Conservation (phyloP, 345 rosid species). For the Euclidium syriacum region DNA sequence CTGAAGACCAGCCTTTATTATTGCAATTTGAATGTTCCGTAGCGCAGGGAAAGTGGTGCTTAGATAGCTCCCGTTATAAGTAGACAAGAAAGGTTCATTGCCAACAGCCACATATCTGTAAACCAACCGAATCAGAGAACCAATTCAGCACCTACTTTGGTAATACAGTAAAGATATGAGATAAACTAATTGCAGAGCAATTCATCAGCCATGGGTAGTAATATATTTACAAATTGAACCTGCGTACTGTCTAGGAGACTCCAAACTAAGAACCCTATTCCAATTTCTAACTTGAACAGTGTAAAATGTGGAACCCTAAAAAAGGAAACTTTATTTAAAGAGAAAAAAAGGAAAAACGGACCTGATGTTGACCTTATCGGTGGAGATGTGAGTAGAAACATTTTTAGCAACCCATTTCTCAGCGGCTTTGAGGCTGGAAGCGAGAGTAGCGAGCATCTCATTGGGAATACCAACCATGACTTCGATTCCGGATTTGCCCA, state of each 20-base stretch:
- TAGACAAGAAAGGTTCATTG: conserved; percentile 80
- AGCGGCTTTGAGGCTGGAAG: conserved; percentile 67
- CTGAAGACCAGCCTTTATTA: conserved; percentile 69
- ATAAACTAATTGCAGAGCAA: background rate
- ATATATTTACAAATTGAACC: background rate
- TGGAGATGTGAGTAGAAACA: conserved; percentile 57
- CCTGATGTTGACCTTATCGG: conserved; percentile 76
- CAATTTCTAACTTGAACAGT: background rate
- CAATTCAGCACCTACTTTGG: background rate
- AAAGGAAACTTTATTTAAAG: conserved; percentile 7
- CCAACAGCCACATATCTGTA: conserved; percentile 94
- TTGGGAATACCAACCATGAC: conserved; percentile 99
- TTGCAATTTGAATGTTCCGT: conserved; percentile 65
- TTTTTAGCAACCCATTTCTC: conserved; percentile 91
- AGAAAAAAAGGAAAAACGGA: conserved; percentile 10
- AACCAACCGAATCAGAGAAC: conserved; percentile 2
- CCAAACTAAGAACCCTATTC: background rate
- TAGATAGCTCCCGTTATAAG: conserved; percentile 71
- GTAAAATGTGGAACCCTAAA: conserved; percentile 19
- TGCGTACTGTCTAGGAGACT: background rate
- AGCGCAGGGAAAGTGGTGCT: conserved; percentile 73
- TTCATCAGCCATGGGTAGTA: background rate
- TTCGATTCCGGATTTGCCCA: conserved; percentile 69
- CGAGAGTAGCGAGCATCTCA: conserved; percentile 70
- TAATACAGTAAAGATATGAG: background rate